Evolutionary conservation across 2,329 filamentous ascomycete species (phyloP), one percentile per base, ranked within the genome.

Genomic region (Coniochaeta sp.): DNA sequence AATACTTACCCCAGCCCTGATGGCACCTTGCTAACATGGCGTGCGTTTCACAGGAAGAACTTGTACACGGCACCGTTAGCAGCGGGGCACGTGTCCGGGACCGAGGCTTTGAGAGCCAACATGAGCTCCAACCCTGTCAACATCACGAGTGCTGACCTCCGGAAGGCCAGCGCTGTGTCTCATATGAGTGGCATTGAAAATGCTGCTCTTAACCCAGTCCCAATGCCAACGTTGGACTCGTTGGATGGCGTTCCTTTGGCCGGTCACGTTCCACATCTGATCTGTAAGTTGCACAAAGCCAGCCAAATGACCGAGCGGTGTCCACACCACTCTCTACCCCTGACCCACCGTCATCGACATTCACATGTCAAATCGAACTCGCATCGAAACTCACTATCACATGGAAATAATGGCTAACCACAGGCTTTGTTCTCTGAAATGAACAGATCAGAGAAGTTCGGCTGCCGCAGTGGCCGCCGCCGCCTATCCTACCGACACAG

Each of bases 281-380:
- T 75, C 57, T 74, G 75, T 78, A 71, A 72, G 74, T 71, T n/a
- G n/a, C n/a, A n/a, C n/a, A n/a, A n/a, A n/a, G n/a, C 49, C 8
- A 28, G 27, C 45, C n/a, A n/a, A n/a, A n/a, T n/a, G n/a, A n/a
- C n/a, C n/a, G n/a, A n/a, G n/a, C n/a, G n/a, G n/a, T n/a, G n/a
- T n/a, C 20, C 10, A 20, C n/a, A 31, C 4, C 26, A 30, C 45
- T 42, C n/a, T 26, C 24, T 26, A 24, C 28, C 42, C 32, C 45
- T 48, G 32, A 10, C 48, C 48, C 50, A 31, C 48, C 32, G 16
- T 48, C 26, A 18, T 26, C 18, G 35, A 49, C 51, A 51, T 51
- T 59, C 58, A 54, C 58, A 59, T 62, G 55, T 49, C 49, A 52
- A 53, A 51, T 50, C 24, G 45, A 30, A 48, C 7, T 18, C 10